Percentiles rank a stretch among this genome's conserved stretches.
Evolutionary conservation across 2,329 filamentous ascomycete genomes (phyloP).

Genomic region (Bipolaris zeicola): DNA sequence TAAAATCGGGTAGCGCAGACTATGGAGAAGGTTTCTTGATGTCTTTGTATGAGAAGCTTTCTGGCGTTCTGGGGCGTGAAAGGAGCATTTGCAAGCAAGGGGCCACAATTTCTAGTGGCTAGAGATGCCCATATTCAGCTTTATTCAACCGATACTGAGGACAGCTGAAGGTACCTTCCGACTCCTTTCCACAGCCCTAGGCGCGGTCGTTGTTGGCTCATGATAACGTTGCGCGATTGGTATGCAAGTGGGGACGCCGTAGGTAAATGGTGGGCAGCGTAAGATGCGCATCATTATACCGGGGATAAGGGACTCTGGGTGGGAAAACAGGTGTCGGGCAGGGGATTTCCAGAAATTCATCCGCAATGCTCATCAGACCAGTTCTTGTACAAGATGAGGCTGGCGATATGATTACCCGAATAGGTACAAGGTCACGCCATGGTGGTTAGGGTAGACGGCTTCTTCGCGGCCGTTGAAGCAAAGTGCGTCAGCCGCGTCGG

Average conservation of each 20-base stretch:
- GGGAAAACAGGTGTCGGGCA: neutral
- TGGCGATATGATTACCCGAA: neutral
- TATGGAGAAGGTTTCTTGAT: neutral
- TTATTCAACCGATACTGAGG: too few relatives aligned
- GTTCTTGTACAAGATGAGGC: neutral
- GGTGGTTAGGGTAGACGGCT: neutral
- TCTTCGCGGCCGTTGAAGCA: neutral
- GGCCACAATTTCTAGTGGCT: neutral
- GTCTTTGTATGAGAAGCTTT: neutral
- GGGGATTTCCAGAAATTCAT: neutral
- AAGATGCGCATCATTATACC: neutral
- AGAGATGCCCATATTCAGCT: too few relatives aligned
- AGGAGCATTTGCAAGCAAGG: neutral
- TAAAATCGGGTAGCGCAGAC: neutral
- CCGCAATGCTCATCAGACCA: neutral
- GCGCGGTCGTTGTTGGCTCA: neutral
- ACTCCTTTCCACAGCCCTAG: neutral
- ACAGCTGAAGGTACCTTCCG: too few relatives aligned
- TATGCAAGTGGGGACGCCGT: slow-evolving; percentile 13
- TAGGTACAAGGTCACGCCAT: too few relatives aligned
- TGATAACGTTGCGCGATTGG: neutral
- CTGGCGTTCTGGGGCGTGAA: neutral
- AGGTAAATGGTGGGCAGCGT: neutral
- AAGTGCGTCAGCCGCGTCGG: neutral
- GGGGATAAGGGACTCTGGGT: neutral